Percentiles rank a stretch among this genome's conserved stretches.
Conservation (phyloP, 2,329 filamentous ascomycete species). For the Botrytis deweyae region DNA sequence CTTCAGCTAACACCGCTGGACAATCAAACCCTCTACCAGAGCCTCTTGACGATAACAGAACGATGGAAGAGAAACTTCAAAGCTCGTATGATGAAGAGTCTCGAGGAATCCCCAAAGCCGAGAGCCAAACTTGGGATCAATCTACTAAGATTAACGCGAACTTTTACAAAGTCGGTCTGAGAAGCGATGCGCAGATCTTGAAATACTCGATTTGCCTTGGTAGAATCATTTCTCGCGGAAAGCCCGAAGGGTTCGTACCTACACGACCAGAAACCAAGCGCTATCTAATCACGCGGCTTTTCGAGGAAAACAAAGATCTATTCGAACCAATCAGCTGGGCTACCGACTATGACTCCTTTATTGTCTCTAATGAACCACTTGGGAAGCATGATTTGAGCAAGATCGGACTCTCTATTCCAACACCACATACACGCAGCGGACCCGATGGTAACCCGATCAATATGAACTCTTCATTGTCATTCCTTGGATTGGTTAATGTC, state of each 20-base stretch:
- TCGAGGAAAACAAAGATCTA: background rate
- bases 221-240: too few species aligned
- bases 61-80: background rate
- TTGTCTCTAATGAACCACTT: background rate
- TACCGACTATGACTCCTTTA: background rate
- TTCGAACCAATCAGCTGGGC: background rate
- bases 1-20: background rate
- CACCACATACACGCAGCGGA: background rate
- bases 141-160: background rate
- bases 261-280: conserved; percentile 1
- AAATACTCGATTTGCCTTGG: background rate
- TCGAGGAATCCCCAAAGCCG: background rate
- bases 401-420: background rate
- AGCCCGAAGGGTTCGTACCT: background rate
- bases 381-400: background rate
- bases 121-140: background rate
- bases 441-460: background rate
- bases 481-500: background rate
- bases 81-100: background rate
- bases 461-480: background rate
- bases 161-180: background rate
- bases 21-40: background rate
- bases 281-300: background rate
- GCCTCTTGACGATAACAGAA: background rate
- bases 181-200: background rate